These are phyloP conservation scores for Elongisporangium prolatum DNA, from an alignment of 352 stramenopile species.

Conservation along the genomic window DNA sequence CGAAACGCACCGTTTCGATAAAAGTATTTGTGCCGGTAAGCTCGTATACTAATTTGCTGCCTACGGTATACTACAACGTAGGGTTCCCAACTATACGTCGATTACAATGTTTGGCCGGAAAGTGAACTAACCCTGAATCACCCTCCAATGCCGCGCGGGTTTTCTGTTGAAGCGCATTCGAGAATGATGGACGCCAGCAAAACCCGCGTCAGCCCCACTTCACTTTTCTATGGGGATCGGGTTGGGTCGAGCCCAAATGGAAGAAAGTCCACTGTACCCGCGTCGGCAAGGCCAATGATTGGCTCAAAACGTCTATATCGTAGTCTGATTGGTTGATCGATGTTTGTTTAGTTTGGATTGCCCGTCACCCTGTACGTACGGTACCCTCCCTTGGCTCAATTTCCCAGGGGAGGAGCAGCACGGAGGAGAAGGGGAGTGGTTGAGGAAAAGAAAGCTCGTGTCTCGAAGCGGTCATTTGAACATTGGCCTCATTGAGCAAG, in stretches of 20 bases:
- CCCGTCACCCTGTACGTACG: not conserved
- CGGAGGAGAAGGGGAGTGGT: not conserved
- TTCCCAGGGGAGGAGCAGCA: not conserved
- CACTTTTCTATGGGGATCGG: not conserved
- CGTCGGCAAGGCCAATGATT: constrained; percentile 4
- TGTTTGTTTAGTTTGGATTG: constrained; percentile 9
- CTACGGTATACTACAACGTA: not conserved
- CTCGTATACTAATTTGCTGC: not conserved
- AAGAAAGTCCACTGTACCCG: constrained; percentile 1
- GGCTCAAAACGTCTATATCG: not conserved
- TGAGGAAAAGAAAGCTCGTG: constrained; percentile 1
- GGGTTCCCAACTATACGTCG: not conserved
- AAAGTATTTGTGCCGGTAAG: not conserved
- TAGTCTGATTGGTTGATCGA: constrained; percentile 16
- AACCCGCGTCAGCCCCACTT: not conserved
- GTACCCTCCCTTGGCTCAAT: not conserved
- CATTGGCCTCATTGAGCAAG: constrained; percentile 50
- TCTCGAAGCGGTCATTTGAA: constrained; percentile 54
- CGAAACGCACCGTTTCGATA: not conserved
- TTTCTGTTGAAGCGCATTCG: not conserved
- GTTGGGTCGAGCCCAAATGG: not conserved
- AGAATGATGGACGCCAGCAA: not conserved
- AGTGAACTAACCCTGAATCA: not conserved
- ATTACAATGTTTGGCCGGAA: not conserved
- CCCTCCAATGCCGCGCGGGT: not conserved